Percentiles rank a stretch among this genome's conserved stretches.
Evolutionary conservation across 768 basidiomycete genomes (phyloP).

Genomic region (Psilocybe sp.): DNA sequence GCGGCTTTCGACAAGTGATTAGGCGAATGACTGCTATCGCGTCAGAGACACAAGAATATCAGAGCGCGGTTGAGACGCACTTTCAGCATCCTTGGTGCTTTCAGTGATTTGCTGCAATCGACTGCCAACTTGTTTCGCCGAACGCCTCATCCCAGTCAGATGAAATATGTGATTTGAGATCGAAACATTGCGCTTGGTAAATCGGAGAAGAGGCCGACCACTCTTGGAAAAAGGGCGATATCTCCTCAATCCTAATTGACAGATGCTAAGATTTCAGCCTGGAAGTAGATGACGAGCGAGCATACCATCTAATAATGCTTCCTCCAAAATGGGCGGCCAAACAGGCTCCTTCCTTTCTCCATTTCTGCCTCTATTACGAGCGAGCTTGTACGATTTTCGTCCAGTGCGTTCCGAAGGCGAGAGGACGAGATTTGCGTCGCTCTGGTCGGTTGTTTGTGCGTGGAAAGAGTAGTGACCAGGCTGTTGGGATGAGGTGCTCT

Average conservation of each 20-base stretch:
- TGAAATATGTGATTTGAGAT: slow-evolving; percentile 67
- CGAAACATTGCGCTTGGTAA: slow-evolving; percentile 72
- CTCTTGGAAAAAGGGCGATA: slow-evolving; percentile 19
- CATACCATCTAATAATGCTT: slow-evolving; percentile 22
- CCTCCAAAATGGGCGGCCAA: slow-evolving; percentile 22
- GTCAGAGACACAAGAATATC: background rate
- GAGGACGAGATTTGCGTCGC: slow-evolving; percentile 3
- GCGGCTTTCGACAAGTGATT: slow-evolving; percentile 17
- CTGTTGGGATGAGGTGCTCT: slow-evolving; percentile 1
- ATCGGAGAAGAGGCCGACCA: slow-evolving; percentile 39
- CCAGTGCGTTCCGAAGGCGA: slow-evolving; percentile 21
- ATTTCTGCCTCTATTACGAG: slow-evolving; percentile 1
- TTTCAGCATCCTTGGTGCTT: slow-evolving; percentile 58
- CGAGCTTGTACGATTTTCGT: slow-evolving; percentile 22
- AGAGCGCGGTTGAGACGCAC: slow-evolving; percentile 37
- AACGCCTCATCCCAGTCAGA: slow-evolving; percentile 60
- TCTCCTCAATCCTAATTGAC: slow-evolving; percentile 9
- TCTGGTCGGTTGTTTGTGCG: background rate
- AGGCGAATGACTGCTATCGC: slow-evolving; percentile 11
- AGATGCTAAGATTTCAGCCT: background rate
- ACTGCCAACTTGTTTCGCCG: slow-evolving; percentile 75
- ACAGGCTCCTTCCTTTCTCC: slow-evolving; percentile 19
- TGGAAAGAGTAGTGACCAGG: slow-evolving; percentile 3
- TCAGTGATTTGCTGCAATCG: slow-evolving; percentile 74
- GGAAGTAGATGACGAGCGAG: background rate